A percentile compares a stretch with the other conserved stretches of the same genome.
These are phyloP conservation scores for Mycena capillaripes DNA, from an alignment of 768 basidiomycete genomes.

Conservation along the genomic window DNA sequence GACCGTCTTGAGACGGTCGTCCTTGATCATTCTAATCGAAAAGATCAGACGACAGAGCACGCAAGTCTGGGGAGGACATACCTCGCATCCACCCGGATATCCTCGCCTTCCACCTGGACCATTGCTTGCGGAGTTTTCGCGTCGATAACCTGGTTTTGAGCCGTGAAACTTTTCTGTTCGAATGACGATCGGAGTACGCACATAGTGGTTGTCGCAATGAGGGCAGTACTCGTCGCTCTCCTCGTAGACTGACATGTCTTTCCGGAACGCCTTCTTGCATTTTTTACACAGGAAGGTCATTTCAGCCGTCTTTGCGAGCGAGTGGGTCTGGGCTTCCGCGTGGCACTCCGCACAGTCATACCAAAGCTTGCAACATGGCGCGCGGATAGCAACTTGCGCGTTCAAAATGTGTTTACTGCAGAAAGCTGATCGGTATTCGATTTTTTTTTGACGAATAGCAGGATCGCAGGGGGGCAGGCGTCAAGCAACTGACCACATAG, in stretches of 20 bases:
- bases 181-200: conserved; percentile 54
- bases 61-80: conserved; percentile 43
- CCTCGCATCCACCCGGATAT: conserved; percentile 90
- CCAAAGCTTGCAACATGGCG: conserved; percentile 98
- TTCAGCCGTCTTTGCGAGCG: conserved; percentile 81
- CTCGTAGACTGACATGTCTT: conserved; percentile 93
- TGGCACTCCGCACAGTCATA: conserved; percentile 98
- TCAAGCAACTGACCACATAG: conserved; percentile 32
- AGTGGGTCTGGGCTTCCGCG: conserved; percentile 84
- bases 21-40: conserved; percentile 83
- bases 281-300: conserved; percentile 91
- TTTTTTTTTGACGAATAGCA: conserved; percentile 26
- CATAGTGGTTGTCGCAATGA: conserved; percentile 98
- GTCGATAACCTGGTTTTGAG: conserved; percentile 78
- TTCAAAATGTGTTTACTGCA: conserved; percentile 95
- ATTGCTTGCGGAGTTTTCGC: conserved; percentile 92
- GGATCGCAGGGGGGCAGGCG: background rate
- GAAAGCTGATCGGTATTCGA: conserved; percentile 12
- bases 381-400: conserved; percentile 95
- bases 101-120: conserved; percentile 91
- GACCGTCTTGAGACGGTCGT: conserved; percentile 77
- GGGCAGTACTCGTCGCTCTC: conserved; percentile 99
- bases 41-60: conserved; percentile 15
- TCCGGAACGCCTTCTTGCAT: conserved; percentile 96
- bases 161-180: background rate